Conservation (phyloP, 176 grass and related monocot species). For the maize (Zea mays) region Zm-B73-REFERENCE-NAM-5.0 NC_050100.1:222114001-222114500, state of each 20-base stretch:
- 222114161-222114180: slow-evolving; percentile 96
- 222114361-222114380: slow-evolving; percentile 83
- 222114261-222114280: slow-evolving; percentile 62
- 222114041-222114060: slow-evolving; percentile 82
- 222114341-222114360: slow-evolving; percentile 86
- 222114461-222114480: slow-evolving; percentile 95
- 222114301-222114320: slow-evolving; percentile 75
- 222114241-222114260: slow-evolving; percentile 65
- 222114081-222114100: slow-evolving; percentile 91
- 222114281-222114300: slow-evolving; percentile 98
- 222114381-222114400: slow-evolving; percentile 77
- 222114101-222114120: slow-evolving; percentile 99
- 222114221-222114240: slow-evolving; percentile 72
- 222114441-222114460: slow-evolving; percentile 85
- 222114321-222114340: slow-evolving; percentile 87
- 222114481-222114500: slow-evolving; percentile 89
- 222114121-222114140: slow-evolving; percentile 78
- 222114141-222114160: slow-evolving; percentile 73
- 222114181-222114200: slow-evolving; percentile 98
- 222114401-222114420: slow-evolving; percentile 65
- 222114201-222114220: slow-evolving; percentile 97
- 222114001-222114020: slow-evolving; percentile 71
- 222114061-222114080: slow-evolving; percentile 87
- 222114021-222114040: slow-evolving; percentile 99
- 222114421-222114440: slow-evolving; percentile 90